These are phyloP conservation scores for Mediolabrus comicus DNA, from an alignment of 108 stramenopile genomes.

Conservation along the genomic window DNA sequence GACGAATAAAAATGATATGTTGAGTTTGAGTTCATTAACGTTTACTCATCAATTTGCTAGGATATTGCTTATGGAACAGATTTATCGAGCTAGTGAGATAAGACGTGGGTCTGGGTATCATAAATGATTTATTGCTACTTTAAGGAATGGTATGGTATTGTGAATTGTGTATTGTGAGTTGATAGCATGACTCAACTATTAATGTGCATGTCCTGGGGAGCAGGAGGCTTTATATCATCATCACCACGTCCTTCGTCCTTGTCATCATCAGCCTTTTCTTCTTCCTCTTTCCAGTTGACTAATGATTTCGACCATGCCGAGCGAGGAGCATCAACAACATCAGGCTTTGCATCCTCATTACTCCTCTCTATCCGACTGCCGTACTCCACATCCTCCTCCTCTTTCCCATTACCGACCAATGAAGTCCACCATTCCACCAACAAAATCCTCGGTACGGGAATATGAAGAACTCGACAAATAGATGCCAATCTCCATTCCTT, in stretches of 20 bases:
- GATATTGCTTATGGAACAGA: constrained; percentile 86
- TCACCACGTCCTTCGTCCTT: too few species aligned
- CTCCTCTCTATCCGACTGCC: background rate
- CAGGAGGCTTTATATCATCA: too few species aligned
- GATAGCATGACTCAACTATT: background rate
- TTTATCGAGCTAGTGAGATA: constrained; percentile 90
- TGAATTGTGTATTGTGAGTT: too few species aligned
- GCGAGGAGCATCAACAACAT: background rate
- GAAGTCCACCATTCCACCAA: constrained; percentile 13
- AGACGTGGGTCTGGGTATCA: constrained; percentile 87
- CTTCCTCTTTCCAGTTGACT: too few species aligned
- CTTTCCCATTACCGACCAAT: too few species aligned
- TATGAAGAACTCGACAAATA: constrained; percentile 5
- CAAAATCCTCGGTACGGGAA: constrained; percentile 1
- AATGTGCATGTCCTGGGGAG: too few species aligned
- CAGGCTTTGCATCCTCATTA: background rate
- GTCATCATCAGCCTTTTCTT: too few species aligned
- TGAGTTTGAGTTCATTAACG: constrained; percentile 79
- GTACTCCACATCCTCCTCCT: background rate
- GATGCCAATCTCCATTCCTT: constrained; percentile 9
- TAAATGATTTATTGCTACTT: constrained; percentile 45
- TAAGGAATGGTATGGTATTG: too few species aligned
- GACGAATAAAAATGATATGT: constrained; percentile 20
- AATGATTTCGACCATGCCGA: too few species aligned
- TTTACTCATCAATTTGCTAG: constrained; percentile 93